A percentile compares a stretch with the other conserved stretches of the same genome.
These are phyloP conservation scores for Limonium bicolor DNA, from an alignment of 148 eudicot genomes.

Conservation along the genomic window DNA sequence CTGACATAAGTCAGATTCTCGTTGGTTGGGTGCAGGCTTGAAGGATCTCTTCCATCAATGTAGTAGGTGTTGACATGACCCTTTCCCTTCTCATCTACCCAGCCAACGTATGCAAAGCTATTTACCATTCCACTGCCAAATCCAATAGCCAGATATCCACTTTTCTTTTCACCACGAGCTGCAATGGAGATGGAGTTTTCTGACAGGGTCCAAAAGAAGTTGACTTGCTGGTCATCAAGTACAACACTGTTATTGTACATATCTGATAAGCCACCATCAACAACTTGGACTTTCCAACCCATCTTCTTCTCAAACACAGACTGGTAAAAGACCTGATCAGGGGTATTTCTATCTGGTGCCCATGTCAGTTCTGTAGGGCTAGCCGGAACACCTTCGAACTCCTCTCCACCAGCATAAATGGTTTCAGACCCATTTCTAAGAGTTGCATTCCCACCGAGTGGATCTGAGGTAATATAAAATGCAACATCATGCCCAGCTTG, in stretches of 20 bases:
- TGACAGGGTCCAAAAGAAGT: slow-evolving; percentile 74
- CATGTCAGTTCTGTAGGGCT: slow-evolving; percentile 65
- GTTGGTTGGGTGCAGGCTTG: slow-evolving; percentile 48
- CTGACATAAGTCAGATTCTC: slow-evolving; percentile 82
- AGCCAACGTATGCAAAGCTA: slow-evolving; percentile 86
- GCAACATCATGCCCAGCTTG: slow-evolving; percentile 98
- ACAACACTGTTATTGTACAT: slow-evolving; percentile 88
- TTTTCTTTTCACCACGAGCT: slow-evolving; percentile 80
- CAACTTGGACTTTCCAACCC: slow-evolving; percentile 99
- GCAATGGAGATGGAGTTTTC: slow-evolving; percentile 70
- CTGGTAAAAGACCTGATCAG: slow-evolving; percentile 73
- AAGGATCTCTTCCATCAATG: slow-evolving; percentile 68
- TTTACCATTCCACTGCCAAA: slow-evolving; percentile 78
- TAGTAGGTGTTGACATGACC: slow-evolving; percentile 67
- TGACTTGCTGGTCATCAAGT: slow-evolving; percentile 85
- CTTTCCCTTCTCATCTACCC: slow-evolving; percentile 68
- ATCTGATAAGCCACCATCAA: slow-evolving; percentile 88
- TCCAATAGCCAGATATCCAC: slow-evolving; percentile 84
- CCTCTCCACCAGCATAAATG: slow-evolving; percentile 69
- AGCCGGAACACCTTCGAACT: slow-evolving; percentile 79
- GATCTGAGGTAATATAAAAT: slow-evolving; percentile 73
- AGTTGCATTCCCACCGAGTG: slow-evolving; percentile 89
- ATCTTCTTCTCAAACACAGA: slow-evolving; percentile 61
- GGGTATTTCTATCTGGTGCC: slow-evolving; percentile 88
- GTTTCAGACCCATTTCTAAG: slow-evolving; percentile 62